Conservation (phyloP, 2,329 filamentous ascomycete genomes). For the Hypoxylon sp. region DNA sequence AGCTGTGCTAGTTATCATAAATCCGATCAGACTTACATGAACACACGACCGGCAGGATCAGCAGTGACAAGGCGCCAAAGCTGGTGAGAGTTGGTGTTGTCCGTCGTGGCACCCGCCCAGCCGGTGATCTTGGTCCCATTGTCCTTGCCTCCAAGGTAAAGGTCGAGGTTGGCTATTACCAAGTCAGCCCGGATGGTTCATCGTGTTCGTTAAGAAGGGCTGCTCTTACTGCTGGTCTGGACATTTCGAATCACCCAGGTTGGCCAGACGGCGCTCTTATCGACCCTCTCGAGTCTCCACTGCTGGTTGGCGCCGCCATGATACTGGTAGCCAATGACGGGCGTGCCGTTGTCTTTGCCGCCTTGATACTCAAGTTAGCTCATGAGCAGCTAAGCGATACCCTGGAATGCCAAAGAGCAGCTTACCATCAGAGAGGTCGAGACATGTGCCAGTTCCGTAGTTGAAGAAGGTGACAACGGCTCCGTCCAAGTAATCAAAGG, state of each 20-base stretch:
- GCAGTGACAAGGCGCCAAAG: slow-evolving; percentile 29
- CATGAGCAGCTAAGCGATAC: neutral
- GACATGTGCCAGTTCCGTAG: slow-evolving; percentile 20
- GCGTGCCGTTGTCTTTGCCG: neutral
- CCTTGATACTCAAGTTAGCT: neutral
- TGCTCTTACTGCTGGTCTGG: slow-evolving; percentile 10
- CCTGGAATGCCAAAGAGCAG: neutral
- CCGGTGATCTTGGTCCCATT: slow-evolving; percentile 24
- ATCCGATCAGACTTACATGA: slow-evolving; percentile 2
- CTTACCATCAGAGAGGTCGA: slow-evolving; percentile 16
- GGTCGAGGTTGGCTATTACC: slow-evolving; percentile 22
- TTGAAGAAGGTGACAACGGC: slow-evolving; percentile 22
- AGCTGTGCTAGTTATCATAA: neutral
- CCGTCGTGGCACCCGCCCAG: neutral
- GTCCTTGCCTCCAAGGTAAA: slow-evolving; percentile 2
- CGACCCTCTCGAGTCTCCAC: slow-evolving; percentile 16
- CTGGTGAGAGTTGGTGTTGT: slow-evolving; percentile 17
- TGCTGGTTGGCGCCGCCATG: slow-evolving; percentile 19
- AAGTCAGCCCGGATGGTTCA: neutral
- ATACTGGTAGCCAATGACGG: slow-evolving; percentile 18
- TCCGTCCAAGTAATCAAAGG: slow-evolving; percentile 2
- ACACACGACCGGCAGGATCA: slow-evolving; percentile 8
- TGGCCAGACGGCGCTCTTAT: slow-evolving; percentile 8
- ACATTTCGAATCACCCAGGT: slow-evolving; percentile 25
- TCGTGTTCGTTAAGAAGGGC: neutral